phyloP scores from a whole-genome alignment of 2,329 filamentous ascomycete species.

The Emergomyces africanus region DNA sequence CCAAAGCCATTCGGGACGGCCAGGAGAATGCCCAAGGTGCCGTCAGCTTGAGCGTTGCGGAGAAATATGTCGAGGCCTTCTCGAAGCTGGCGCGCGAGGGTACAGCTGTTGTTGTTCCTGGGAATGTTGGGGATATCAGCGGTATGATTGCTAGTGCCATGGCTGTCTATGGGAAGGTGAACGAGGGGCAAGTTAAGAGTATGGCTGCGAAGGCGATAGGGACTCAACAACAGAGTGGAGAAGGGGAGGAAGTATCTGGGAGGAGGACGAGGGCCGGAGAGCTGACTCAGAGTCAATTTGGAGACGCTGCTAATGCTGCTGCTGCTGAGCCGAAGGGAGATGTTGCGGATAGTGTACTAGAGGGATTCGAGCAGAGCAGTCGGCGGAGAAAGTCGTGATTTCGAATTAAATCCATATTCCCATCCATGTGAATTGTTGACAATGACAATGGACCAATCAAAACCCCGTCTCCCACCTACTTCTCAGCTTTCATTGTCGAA shows the following conservation, averaged over 20 bases:
- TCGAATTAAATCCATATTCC: not conserved
- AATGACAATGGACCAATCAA: not conserved
- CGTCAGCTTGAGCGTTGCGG: slow-evolving; percentile 75
- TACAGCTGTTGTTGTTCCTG: slow-evolving; percentile 87
- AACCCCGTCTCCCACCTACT: no score
- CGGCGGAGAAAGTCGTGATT: slow-evolving; percentile 18
- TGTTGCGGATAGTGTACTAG: slow-evolving; percentile 37
- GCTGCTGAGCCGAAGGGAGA: slow-evolving; percentile 16
- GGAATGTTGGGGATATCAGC: slow-evolving; percentile 91
- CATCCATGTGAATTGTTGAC: not conserved
- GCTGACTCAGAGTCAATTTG: slow-evolving; percentile 17
- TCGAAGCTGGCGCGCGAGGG: slow-evolving; percentile 86
- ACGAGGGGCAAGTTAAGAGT: slow-evolving; percentile 59
- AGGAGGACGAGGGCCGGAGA: slow-evolving; percentile 16
- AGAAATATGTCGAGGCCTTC: slow-evolving; percentile 97
- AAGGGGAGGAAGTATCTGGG: slow-evolving; percentile 8
- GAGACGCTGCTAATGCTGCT: slow-evolving; percentile 8
- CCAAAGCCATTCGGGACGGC: slow-evolving; percentile 59
- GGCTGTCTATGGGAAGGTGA: slow-evolving; percentile 90
- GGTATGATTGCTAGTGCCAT: slow-evolving; percentile 95
- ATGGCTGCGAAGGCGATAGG: slow-evolving; percentile 35
- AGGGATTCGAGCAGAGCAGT: slow-evolving; percentile 35
- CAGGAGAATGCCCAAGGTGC: slow-evolving; percentile 66
- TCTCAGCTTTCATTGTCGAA: not conserved
- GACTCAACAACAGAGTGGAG: slow-evolving; percentile 8